phyloP scores from a whole-genome alignment of 2,329 filamentous ascomycete genomes.

The Mariannaea elegans region DNA sequence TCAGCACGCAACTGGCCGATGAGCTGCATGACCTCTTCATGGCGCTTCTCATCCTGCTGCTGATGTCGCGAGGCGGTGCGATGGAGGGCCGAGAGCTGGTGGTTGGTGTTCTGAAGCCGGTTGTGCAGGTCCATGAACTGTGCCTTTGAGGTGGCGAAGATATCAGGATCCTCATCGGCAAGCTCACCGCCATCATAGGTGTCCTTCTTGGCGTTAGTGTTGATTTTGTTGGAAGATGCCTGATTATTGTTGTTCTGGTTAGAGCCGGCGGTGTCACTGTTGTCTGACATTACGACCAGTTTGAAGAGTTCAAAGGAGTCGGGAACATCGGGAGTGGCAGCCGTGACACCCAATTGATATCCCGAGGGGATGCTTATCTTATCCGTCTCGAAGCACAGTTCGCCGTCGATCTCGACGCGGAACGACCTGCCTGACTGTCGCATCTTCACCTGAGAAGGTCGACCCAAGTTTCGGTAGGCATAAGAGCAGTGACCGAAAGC shows the following conservation, averaged over 20 bases:
- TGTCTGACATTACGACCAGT: slow-evolving; percentile 75
- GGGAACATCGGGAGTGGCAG: slow-evolving; percentile 87
- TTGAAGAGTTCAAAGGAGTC: slow-evolving; percentile 97
- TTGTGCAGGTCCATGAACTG: slow-evolving; percentile 89
- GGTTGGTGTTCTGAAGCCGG: slow-evolving; percentile 77
- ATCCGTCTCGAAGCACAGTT: slow-evolving; percentile 82
- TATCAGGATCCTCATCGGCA: slow-evolving; percentile 58
- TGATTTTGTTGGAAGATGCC: slow-evolving; percentile 43
- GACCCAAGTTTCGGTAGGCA: slow-evolving; percentile 88
- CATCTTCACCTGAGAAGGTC: slow-evolving; percentile 81
- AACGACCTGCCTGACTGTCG: slow-evolving; percentile 71
- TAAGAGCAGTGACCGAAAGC: slow-evolving; percentile 95
- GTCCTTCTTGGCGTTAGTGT: slow-evolving; percentile 37
- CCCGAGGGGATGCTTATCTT: slow-evolving; percentile 81
- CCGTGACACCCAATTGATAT: slow-evolving; percentile 88
- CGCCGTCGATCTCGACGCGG: slow-evolving; percentile 81
- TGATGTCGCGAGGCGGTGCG: slow-evolving; percentile 62
- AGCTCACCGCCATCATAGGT: slow-evolving; percentile 51
- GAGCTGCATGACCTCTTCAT: slow-evolving; percentile 61
- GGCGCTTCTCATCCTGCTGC: slow-evolving; percentile 62
- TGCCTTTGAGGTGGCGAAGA: slow-evolving; percentile 58
- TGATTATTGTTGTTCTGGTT: slow-evolving; percentile 44
- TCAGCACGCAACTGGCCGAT: slow-evolving; percentile 57
- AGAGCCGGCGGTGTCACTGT: slow-evolving; percentile 35
- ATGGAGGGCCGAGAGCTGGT: slow-evolving; percentile 72